Evolutionary conservation across 495 filamentous ascomycete genomes (phyloP), one percentile per base, ranked within the genome.

Genomic region (Chaetomium cochliodes): DNA sequence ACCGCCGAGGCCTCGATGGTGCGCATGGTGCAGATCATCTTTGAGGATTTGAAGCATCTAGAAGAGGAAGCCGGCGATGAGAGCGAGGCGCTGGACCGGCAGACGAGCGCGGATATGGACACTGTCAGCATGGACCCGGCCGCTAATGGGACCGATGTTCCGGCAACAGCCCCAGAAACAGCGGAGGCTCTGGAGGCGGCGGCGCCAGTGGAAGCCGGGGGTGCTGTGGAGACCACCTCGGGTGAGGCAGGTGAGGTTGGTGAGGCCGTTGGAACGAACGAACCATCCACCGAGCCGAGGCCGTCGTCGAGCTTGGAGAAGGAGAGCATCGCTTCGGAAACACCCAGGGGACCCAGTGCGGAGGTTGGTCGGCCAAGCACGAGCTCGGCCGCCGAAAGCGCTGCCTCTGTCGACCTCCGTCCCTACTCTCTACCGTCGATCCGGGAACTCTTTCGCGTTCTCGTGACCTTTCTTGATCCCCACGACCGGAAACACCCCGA

Each of bases 1-100:
- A 93, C 92, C 25, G 96, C 96, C 2, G 94, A 99, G 74, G 94
- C 96, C 75, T 89, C 92, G 61, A 98, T 98, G 96, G 89, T 97
- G 60, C 90, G 90, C 65, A 99, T 99, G 93, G 97, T 93, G 73
- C 96, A 98, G 76, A 90, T 93, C 63, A 94, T 98, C 58, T 99
- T 99, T 74, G 88, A 90, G 76, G 87, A 96, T 41, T 77, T 99
- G 41, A 96, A 97, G 67, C 84, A 91, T 65, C 78, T 98, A 20
- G 90, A 97, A 70, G 82, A 88, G 41, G 86, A 91, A 72, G 81
- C 83, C 52, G 82, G 84, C 49, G 81, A 85, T 69, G 81, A 89
- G 70, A 68, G 80, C 54, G 80, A 85, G 41, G 80, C 83, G 46
- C 67, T 88, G 65, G 85, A 89, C 70, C 77, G 82, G 67, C 79